Evolutionary conservation across 495 filamentous ascomycete genomes (phyloP).

Genomic region (Aspergillus olivimuriae): DNA sequence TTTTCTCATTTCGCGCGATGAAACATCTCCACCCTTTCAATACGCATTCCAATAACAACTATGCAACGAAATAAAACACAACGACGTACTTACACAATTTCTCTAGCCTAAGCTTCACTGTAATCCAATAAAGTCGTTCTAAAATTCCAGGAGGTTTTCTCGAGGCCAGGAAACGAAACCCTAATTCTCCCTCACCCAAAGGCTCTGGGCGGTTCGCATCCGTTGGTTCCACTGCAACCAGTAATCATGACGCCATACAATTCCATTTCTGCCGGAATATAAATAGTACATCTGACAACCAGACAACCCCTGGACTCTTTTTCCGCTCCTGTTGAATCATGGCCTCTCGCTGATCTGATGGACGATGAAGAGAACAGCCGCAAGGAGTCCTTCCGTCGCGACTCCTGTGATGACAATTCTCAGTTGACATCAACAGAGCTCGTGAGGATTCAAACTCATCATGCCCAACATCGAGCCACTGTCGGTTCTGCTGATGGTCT

Average conservation of each 20-base stretch:
- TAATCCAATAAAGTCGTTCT: too few species aligned
- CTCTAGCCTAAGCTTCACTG: too few species aligned
- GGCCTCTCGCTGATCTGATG: neutral
- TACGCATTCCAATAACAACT: too few species aligned
- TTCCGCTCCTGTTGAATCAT: too few species aligned
- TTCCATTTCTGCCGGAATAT: too few species aligned
- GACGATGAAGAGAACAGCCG: neutral
- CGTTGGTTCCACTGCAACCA: neutral
- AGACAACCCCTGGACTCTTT: too few species aligned
- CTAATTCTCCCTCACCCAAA: neutral
- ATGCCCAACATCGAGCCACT: neutral
- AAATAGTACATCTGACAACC: too few species aligned
- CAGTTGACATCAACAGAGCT: neutral
- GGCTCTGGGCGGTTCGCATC: neutral
- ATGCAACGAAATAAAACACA: neutral
- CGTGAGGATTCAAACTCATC: neutral
- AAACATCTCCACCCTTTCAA: too few species aligned
- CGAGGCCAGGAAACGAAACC: neutral
- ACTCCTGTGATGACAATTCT: neutral
- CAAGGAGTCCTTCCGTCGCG: neutral
- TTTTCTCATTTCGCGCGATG: too few species aligned
- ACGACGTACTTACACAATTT: too few species aligned
- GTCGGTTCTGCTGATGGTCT: neutral
- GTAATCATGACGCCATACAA: neutral
- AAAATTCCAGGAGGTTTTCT: too few species aligned